Percentiles rank a stretch among this genome's conserved stretches.
Evolutionary conservation across 208 protist species (phyloP).

Genomic region (Wallacemonas rigidus): DNA sequence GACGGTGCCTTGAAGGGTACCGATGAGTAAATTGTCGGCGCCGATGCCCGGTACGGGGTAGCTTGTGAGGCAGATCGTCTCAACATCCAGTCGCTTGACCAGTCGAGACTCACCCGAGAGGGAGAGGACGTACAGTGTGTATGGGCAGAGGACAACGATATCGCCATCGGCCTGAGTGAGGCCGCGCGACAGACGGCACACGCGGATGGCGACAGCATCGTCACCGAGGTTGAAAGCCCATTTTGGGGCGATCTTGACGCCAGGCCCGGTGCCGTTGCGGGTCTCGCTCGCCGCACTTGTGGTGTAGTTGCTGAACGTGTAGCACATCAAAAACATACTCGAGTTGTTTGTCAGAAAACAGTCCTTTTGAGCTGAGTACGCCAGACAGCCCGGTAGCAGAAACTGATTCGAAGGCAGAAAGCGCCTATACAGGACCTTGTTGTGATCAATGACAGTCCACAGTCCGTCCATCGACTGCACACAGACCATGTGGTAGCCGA

Average conservation of each 20-base stretch:
- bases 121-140: constrained; percentile 70
- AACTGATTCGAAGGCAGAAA: constrained; percentile 78
- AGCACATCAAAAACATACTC: constrained; percentile 82
- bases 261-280: constrained; percentile 10
- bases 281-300: constrained; percentile 29
- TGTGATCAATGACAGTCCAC: constrained; percentile 85
- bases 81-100: constrained; percentile 76
- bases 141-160: constrained; percentile 84
- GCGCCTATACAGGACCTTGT: constrained; percentile 69
- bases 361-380: constrained; percentile 61
- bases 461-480: constrained; percentile 93
- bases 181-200: constrained; percentile 62
- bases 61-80: constrained; percentile 46
- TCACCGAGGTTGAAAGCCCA: constrained; percentile 89
- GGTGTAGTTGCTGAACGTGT: constrained; percentile 68
- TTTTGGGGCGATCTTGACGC: constrained; percentile 31
- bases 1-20: constrained; percentile 61
- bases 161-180: constrained; percentile 44
- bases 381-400: constrained; percentile 74
- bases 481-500: constrained; percentile 78
- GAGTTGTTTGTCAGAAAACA: constrained; percentile 80
- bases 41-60: constrained; percentile 59
- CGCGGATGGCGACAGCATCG: constrained; percentile 76
- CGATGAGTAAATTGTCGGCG: constrained; percentile 86
- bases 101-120: constrained; percentile 48